Conservation (phyloP, 495 filamentous ascomycete species). For the Trichoderma asperelloides region DNA sequence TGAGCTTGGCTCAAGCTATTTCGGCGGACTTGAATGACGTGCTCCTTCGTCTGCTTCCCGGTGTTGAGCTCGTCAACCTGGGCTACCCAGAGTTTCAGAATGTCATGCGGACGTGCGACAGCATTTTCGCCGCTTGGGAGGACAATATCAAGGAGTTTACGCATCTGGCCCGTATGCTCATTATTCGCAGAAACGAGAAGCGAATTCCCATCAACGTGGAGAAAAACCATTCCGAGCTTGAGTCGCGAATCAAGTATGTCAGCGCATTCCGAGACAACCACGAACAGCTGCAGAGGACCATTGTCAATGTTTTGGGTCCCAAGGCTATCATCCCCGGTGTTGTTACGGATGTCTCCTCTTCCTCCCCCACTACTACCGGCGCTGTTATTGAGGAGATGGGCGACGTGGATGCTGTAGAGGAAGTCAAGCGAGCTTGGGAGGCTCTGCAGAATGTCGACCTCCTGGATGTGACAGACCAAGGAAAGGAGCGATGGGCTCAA, state of each 20-base stretch:
- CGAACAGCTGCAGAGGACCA: conserved; percentile 92
- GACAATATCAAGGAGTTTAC: conserved; percentile 96
- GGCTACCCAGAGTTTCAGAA: conserved; percentile 83
- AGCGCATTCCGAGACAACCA: conserved; percentile 90
- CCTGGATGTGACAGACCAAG: conserved; percentile 80
- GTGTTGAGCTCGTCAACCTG: conserved; percentile 79
- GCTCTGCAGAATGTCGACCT: conserved; percentile 90
- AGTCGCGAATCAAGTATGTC: conserved; percentile 86
- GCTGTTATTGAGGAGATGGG: conserved; percentile 83
- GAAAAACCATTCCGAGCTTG: conserved; percentile 73
- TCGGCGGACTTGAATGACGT: conserved; percentile 83
- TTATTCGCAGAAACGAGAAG: conserved; percentile 81
- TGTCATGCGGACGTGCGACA: conserved; percentile 71
- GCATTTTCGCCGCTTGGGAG: conserved; percentile 88
- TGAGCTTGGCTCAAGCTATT: conserved; percentile 96
- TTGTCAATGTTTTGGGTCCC: conserved; percentile 84
- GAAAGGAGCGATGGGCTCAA: conserved; percentile 80
- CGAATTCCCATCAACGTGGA: conserved; percentile 97
- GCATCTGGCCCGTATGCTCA: conserved; percentile 89
- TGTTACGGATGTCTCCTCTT: conserved; percentile 24
- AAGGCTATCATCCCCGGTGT: conserved; percentile 45
- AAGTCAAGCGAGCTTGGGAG: conserved; percentile 88
- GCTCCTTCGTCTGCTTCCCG: conserved; percentile 76
- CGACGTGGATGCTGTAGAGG: conserved; percentile 95
- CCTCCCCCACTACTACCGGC: conserved; percentile 39